Evolutionary conservation across 176 grass and related monocot species (phyloP).

Genomic region (Hordeum marinum): DNA sequence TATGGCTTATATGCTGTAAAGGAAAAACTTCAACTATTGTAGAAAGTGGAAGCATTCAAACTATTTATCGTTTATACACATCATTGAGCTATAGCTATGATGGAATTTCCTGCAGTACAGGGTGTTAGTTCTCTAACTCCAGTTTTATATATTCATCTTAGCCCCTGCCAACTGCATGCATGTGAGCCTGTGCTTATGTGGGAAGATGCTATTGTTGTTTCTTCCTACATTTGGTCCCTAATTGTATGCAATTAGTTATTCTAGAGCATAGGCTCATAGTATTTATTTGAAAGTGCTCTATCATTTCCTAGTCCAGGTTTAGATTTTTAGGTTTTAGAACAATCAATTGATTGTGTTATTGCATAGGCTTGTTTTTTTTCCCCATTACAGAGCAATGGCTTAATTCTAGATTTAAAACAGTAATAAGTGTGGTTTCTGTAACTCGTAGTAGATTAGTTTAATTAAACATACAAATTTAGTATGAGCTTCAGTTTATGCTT

Average conservation of each 20-base stretch:
- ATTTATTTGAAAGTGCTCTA: not conserved
- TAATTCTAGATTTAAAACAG: not conserved
- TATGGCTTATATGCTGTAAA: not conserved
- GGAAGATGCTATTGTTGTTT: conserved; percentile 10
- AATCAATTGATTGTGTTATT: conserved; percentile 1
- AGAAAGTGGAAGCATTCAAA: not conserved
- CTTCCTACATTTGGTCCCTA: not conserved
- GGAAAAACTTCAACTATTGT: not conserved
- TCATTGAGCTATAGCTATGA: not conserved
- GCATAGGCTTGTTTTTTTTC: not conserved
- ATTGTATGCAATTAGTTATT: not conserved
- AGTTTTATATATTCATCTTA: not conserved
- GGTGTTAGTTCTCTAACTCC: not conserved
- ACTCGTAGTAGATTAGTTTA: not conserved
- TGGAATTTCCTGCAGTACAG: not conserved
- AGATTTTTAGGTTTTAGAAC: not conserved
- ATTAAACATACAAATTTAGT: not conserved
- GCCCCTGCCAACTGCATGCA: not conserved
- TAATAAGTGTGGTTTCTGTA: not conserved
- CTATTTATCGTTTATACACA: not conserved
- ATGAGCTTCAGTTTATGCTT: not conserved
- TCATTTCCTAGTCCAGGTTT: not conserved
- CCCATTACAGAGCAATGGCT: not conserved
- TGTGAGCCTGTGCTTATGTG: not conserved
- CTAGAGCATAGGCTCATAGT: not conserved